Conservation (phyloP, 192 early-diverging fungal species). For the Chytriomyces hyalinus region DNA sequence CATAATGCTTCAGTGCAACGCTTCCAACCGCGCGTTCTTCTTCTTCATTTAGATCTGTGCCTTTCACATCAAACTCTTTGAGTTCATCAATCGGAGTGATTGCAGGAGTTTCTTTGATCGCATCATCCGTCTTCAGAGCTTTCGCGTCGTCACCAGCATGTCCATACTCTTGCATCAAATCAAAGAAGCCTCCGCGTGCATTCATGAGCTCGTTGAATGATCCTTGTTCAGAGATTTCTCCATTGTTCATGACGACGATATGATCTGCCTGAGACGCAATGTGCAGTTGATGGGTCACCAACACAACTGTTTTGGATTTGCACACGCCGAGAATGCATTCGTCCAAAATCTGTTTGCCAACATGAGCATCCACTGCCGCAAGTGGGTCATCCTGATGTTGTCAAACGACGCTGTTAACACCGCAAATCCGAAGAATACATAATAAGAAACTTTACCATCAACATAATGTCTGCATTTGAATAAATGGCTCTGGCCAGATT, state of each 20-base stretch:
- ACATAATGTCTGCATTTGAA: slow-evolving; percentile 59
- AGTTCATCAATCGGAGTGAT: not conserved
- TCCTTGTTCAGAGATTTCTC: slow-evolving; percentile 63
- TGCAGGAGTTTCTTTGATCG: not conserved
- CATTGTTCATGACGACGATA: slow-evolving; percentile 69
- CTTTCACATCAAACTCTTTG: not conserved
- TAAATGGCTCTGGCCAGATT: slow-evolving; percentile 82
- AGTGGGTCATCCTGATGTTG: slow-evolving; percentile 45
- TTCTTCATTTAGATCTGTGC: not conserved
- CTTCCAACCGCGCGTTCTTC: slow-evolving; percentile 2
- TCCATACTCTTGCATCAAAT: slow-evolving; percentile 65
- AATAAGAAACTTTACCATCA: slow-evolving; percentile 53
- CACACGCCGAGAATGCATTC: slow-evolving; percentile 53
- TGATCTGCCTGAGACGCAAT: slow-evolving; percentile 68
- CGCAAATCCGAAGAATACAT: slow-evolving; percentile 63
- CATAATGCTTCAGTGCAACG: slow-evolving; percentile 2
- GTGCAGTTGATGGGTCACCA: slow-evolving; percentile 80
- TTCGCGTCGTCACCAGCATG: slow-evolving; percentile 59
- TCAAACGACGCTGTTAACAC: slow-evolving; percentile 76
- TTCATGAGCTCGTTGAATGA: slow-evolving; percentile 56
- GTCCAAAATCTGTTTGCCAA: slow-evolving; percentile 36
- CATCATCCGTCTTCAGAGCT: slow-evolving; percentile 8
- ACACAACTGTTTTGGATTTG: slow-evolving; percentile 69
- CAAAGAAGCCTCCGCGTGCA: slow-evolving; percentile 61
- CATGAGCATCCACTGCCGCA: slow-evolving; percentile 52